Evolutionary conservation across 768 basidiomycete species (phyloP), one percentile per base, ranked within the genome.

Genomic region (Phylloporus scabripes): DNA sequence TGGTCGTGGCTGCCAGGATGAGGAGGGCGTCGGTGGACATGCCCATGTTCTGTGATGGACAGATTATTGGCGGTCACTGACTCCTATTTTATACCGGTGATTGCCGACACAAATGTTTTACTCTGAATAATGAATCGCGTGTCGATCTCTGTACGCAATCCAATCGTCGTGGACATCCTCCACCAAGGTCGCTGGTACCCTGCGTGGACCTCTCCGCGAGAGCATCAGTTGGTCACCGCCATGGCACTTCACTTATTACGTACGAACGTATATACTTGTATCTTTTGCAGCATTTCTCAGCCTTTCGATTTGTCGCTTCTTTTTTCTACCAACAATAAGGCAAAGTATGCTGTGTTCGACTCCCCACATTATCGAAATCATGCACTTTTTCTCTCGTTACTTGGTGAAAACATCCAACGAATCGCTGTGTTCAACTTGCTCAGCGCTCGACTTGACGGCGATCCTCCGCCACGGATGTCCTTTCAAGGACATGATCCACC

Each of bases 1-100:
- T 33, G n/a, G 40, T 37, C n/a, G 65, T 32, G 33, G 28, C 29
- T 12, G 12, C 14, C 4, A 63, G 34, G 15, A 51, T 17, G 32
- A 49, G 38, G 18, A 21, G 21, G 17, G 12, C 15, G 15, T 37
- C 33, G 34, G 10, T 42, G 34, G 2, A 48, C 23, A 21, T 28
- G 20, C 5, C 18, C 38, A 39, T 46, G 26, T 5, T 26, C 21
- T 38, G 20, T 29, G n/a, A n/a, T n/a, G 36, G 32, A 3, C 32
- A 6, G 32, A 31, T 31, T 8, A 7, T 37, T 6, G 36, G 36
- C n/a, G n/a, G n/a, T n/a, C n/a, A n/a, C n/a, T 37, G 36, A 8
- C 37, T 38, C 37, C 37, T 38, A 20, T 37, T 2, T 20, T n/a
- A n/a, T n/a, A n/a, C 36, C 37, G 37, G 37, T 1, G 12, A 38